Evolutionary conservation across 2,329 filamentous ascomycete species (phyloP).

Genomic region (Macroventuria anomochaeta): DNA sequence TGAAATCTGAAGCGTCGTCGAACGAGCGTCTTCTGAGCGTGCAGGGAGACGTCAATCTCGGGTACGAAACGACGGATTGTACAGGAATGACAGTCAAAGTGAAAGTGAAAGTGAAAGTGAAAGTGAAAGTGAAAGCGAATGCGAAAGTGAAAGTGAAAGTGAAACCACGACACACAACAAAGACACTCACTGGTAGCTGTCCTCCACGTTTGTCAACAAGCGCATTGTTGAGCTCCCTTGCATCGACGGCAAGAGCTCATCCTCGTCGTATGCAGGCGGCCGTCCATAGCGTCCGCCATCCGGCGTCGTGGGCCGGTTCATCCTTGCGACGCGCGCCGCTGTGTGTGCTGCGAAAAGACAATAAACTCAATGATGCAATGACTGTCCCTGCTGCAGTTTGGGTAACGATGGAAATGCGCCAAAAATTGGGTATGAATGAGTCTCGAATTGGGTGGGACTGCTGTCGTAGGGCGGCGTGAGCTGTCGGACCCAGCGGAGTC

Average conservation of each 20-base stretch:
- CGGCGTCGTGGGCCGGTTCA: slow-evolving; percentile 47
- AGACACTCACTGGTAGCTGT: slow-evolving; percentile 52
- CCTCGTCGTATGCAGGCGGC: slow-evolving; percentile 56
- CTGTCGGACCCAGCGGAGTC: slow-evolving; percentile 7
- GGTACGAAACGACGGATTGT: slow-evolving; percentile 26
- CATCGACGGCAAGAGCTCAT: slow-evolving; percentile 40
- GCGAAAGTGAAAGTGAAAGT: too few species aligned
- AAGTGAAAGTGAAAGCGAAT: too few species aligned
- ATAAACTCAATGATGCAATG: background rate
- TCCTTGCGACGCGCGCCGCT: slow-evolving; percentile 29
- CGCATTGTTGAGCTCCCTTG: slow-evolving; percentile 57
- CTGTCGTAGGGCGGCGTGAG: slow-evolving; percentile 11
- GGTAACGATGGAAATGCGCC: slow-evolving; percentile 17
- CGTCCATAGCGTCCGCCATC: slow-evolving; percentile 46
- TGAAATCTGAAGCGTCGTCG: slow-evolving; percentile 40
- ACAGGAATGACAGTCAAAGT: slow-evolving; percentile 13
- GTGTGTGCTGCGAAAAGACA: slow-evolving; percentile 9
- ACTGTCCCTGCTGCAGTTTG: slow-evolving; percentile 3
- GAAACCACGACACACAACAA: slow-evolving; percentile 10
- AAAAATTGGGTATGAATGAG: slow-evolving; percentile 26
- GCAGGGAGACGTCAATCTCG: slow-evolving; percentile 25
- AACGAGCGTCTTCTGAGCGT: slow-evolving; percentile 36
- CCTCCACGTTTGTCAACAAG: slow-evolving; percentile 56
- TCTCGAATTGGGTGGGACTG: slow-evolving; percentile 23
- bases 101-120: slow-evolving; percentile 22